Evolutionary conservation across 345 rosid species (phyloP), one percentile per base, ranked within the genome.

Genomic region (Sonneratia alba): DNA sequence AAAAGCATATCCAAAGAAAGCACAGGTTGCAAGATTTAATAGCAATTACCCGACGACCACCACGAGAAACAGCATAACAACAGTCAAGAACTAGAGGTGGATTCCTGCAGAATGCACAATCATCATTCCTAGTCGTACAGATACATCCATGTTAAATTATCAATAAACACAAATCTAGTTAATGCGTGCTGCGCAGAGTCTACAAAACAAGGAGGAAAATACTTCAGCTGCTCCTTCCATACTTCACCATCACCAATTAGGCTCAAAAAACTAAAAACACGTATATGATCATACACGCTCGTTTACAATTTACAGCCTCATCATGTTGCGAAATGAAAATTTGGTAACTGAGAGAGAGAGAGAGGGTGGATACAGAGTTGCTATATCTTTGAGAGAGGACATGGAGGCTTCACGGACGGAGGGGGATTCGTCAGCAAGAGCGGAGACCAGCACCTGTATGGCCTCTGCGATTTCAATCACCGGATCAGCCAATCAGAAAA

Each of bases 1-100:
- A 51, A 74, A 66, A 37, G 12, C 45, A 36, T 55, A 19, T 1
- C 36, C 36, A 22, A 37, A 45, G 12, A 18, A 68, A 68, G 36
- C 19, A 10, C 22, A 42, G 12, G 16, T 3, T 42, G 15, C 15
- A 67, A 67, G 70, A 67, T 36, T 68, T 68, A 2, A 15, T 18
- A 45, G 73, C 37, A 61, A 19, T 55, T 88, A 94, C 98, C 84
- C 97, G 79, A 51, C 98, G 87, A 51, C 98, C 97, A 42, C 97
- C 97, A 63, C 90, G 86, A 67, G 97, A 94, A 74, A 87, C 87
- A 73, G 91, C 77, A 15, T 81, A 89, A 77, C 95, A 91, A 73
- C 96, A 94, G 75, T 94, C 98, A 3, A 94, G 98, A 40, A 94
- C 96, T 78, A 94, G 85, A 68, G 89, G 91, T 66, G 98, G 96